phyloP scores from a whole-genome alignment of 2,329 filamentous ascomycete species.

The Grosmannia clavigera region DNA sequence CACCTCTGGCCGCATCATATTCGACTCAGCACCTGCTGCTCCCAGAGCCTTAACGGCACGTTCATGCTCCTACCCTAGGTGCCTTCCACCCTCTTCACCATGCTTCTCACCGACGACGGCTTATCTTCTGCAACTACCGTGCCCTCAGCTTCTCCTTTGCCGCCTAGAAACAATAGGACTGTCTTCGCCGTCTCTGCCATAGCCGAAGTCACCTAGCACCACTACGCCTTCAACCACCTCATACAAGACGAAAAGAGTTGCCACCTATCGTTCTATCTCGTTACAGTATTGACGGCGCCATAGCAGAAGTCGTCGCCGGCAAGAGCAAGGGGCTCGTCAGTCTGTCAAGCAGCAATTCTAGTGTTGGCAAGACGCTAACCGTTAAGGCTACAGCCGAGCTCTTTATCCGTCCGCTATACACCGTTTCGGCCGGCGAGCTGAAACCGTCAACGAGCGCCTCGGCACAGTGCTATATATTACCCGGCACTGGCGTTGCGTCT shows the following conservation, averaged over 20 bases:
- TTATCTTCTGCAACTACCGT: constrained; percentile 20
- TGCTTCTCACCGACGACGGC: constrained; percentile 19
- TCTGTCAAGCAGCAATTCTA: constrained; percentile 20
- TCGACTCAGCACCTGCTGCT: constrained; percentile 26
- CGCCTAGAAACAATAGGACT: not conserved
- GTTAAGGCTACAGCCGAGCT: constrained; percentile 25
- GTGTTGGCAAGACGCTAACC: constrained; percentile 27
- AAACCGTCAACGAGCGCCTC: constrained; percentile 25
- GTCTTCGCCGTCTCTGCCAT: not conserved
- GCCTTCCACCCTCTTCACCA: constrained; percentile 11
- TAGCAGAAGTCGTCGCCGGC: constrained; percentile 14
- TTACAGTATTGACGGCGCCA: not conserved
- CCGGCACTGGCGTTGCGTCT: constrained; percentile 13
- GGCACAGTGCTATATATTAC: constrained; percentile 11
- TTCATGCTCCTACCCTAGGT: constrained; percentile 16
- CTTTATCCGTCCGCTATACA: constrained; percentile 21
- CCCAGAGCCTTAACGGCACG: constrained; percentile 18
- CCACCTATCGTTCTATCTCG: constrained; percentile 15
- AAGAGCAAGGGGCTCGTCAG: constrained; percentile 14
- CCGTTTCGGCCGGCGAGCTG: constrained; percentile 17
- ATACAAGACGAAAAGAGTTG: constrained; percentile 17
- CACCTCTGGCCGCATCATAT: constrained; percentile 24
- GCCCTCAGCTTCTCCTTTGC: constrained; percentile 36
- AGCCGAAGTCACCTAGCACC: constrained; percentile 16
- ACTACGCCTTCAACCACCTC: constrained; percentile 18